A percentile compares a stretch with the other conserved stretches of the same genome.
Evolutionary conservation across 1,139 yeast genomes (phyloP).

Genomic region (Chernovozyma aurita): DNA sequence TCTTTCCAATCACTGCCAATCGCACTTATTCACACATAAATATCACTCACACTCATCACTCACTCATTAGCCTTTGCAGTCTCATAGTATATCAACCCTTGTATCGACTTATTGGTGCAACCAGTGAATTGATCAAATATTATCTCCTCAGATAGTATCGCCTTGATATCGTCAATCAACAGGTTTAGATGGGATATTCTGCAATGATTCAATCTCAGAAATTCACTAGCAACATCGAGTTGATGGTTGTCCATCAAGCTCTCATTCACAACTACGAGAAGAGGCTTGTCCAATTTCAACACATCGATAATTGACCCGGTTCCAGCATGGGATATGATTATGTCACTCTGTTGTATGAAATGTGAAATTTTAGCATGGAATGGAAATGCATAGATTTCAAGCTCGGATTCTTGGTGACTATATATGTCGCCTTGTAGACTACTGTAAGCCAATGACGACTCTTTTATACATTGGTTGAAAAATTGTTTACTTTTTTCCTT

Average conservation of each 20-base stretch:
- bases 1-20: too few relatives aligned
- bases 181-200: constrained; percentile 1
- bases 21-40: too few relatives aligned
- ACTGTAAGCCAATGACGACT: too few relatives aligned
- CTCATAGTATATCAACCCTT: constrained; percentile 3
- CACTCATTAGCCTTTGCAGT: not conserved
- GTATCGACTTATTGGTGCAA: not conserved
- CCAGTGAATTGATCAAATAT: constrained; percentile 1
- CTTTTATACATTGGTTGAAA: constrained; percentile 14
- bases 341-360: constrained; percentile 39
- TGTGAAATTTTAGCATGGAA: constrained; percentile 24
- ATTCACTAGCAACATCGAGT: constrained; percentile 63
- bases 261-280: constrained; percentile 70
- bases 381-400: constrained; percentile 45
- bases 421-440: too few relatives aligned
- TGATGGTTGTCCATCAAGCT: constrained; percentile 85
- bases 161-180: not conserved
- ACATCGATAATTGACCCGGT: constrained; percentile 90
- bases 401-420: not conserved
- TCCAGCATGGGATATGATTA: constrained; percentile 87
- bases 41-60: too few relatives aligned
- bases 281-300: constrained; percentile 48
- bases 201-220: constrained; percentile 26
- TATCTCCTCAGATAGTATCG: not conserved
- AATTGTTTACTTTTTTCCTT: constrained; percentile 20